Evolutionary conservation across 371 early-diverging fungal species (phyloP).

Genomic region (Mucor circinelloides): DNA sequence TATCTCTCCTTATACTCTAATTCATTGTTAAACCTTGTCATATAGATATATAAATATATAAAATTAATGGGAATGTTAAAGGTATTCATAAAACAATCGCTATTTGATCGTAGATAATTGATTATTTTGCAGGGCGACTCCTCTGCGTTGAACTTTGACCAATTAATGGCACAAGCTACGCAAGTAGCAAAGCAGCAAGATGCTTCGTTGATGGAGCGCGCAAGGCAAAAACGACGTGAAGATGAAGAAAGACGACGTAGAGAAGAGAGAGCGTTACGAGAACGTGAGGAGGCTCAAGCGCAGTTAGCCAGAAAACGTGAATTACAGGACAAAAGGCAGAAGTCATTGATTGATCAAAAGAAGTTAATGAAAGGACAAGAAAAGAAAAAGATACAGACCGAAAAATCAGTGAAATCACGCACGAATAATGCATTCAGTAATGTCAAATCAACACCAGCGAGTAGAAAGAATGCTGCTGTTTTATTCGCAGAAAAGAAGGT

Average conservation of each 20-base stretch:
- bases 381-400: not conserved
- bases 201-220: constrained; percentile 32
- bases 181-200: constrained; percentile 42
- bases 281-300: constrained; percentile 33
- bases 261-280: constrained; percentile 32
- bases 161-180: constrained; percentile 44
- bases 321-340: constrained; percentile 24
- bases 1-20: not conserved
- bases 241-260: constrained; percentile 33
- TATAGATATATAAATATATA: not conserved
- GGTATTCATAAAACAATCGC: not conserved
- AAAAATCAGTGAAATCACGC: constrained; percentile 8
- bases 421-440: not conserved
- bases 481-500: constrained; percentile 26
- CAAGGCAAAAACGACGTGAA: constrained; percentile 31
- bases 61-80: constrained; percentile 19
- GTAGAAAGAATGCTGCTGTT: not conserved
- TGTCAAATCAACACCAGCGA: not conserved
- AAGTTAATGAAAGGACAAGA: constrained; percentile 11
- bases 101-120: not conserved
- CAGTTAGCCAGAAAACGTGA: constrained; percentile 21
- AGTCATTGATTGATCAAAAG: constrained; percentile 16
- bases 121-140: constrained; percentile 13
- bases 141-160: constrained; percentile 27
- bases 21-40: not conserved